Percentiles rank a stretch among this genome's conserved stretches.
Conservation (phyloP, 2,329 filamentous ascomycete genomes). For the Neonectria punicea region DNA sequence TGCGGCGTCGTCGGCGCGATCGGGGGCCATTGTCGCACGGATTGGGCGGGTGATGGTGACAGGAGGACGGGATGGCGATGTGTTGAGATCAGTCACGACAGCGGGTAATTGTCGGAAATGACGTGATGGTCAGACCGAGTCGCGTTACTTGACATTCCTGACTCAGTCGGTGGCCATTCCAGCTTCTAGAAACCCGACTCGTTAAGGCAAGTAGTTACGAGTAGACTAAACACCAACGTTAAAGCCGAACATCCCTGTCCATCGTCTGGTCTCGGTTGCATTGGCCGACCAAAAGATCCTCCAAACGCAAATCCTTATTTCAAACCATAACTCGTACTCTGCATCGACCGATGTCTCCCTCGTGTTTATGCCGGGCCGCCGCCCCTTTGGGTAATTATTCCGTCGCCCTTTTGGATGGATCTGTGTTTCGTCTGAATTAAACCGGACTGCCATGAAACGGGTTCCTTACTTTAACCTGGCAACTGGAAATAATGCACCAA, state of each 20-base stretch:
- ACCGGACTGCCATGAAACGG: constrained; percentile 7
- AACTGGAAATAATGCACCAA: constrained; percentile 19
- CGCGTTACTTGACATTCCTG: not conserved
- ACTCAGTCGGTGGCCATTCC: not conserved
- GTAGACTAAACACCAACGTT: not conserved
- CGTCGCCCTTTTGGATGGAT: not conserved
- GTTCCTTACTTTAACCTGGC: not conserved
- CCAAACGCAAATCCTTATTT: not conserved
- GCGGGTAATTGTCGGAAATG: constrained; percentile 39
- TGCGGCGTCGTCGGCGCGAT: constrained; percentile 14
- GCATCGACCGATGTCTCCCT: not conserved
- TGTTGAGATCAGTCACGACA: constrained; percentile 16
- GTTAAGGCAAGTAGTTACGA: no score
- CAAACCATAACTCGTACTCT: not conserved
- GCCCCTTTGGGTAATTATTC: not conserved
- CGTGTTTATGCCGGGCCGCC: not conserved
- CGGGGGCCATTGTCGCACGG: constrained; percentile 26
- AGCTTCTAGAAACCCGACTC: constrained; percentile 6
- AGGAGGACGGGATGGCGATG: not conserved
- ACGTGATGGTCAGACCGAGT: constrained; percentile 9
- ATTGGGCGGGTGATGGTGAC: not conserved
- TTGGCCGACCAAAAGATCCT: not conserved
- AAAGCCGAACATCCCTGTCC: not conserved
- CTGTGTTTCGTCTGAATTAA: constrained; percentile 20
- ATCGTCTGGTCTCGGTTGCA: not conserved